phyloP scores from a whole-genome alignment of 768 basidiomycete genomes.

The Amanita rimosa region DNA sequence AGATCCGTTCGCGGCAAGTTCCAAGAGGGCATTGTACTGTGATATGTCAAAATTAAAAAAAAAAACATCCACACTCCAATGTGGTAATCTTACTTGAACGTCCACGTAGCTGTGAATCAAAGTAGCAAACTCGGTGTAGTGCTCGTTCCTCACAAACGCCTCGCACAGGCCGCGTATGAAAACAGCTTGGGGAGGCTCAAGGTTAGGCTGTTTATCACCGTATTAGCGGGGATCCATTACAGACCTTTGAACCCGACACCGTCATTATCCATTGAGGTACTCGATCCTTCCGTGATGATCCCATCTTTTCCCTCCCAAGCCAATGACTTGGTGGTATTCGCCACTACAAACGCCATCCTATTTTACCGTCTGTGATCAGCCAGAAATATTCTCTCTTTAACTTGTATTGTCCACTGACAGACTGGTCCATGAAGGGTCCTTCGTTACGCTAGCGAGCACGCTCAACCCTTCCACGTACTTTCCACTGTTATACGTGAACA shows the following conservation, averaged over 20 bases:
- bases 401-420: slow-evolving; percentile 20
- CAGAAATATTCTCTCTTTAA: background rate
- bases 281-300: slow-evolving; percentile 40
- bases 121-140: slow-evolving; percentile 24
- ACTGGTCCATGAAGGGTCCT: slow-evolving; percentile 26
- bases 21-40: slow-evolving; percentile 39
- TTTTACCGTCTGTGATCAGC: background rate
- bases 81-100: slow-evolving; percentile 28
- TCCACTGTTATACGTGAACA: slow-evolving; percentile 45
- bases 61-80: background rate
- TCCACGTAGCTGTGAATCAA: slow-evolving; percentile 38
- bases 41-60: too few species aligned
- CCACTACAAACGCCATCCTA: background rate
- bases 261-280: slow-evolving; percentile 28
- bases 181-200: slow-evolving; percentile 14
- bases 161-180: slow-evolving; percentile 38
- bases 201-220: background rate
- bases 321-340: slow-evolving; percentile 25
- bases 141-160: slow-evolving; percentile 26
- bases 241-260: slow-evolving; percentile 41
- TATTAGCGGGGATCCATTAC: background rate
- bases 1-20: slow-evolving; percentile 30
- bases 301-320: slow-evolving; percentile 38
- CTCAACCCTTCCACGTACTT: slow-evolving; percentile 42
- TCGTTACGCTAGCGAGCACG: slow-evolving; percentile 30